Evolutionary conservation across 192 early-diverging fungal genomes (phyloP).

Genomic region (Linnemannia exigua): DNA sequence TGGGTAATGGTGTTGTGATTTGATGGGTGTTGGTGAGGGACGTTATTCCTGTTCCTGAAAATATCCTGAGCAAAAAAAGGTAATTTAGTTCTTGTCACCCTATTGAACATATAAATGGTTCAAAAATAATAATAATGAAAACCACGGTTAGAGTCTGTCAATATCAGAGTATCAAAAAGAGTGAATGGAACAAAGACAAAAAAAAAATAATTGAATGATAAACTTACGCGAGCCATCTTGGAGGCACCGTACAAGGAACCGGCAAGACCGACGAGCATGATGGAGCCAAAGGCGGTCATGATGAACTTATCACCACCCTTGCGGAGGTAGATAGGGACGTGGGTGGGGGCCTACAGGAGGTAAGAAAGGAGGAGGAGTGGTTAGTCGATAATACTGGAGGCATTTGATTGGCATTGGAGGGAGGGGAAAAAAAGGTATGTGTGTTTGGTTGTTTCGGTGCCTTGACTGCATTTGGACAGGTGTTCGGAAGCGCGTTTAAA

Average conservation of each 20-base stretch:
- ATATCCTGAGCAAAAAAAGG: neutral
- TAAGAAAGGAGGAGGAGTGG: neutral
- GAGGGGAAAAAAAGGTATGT: neutral
- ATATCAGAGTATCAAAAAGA: too few relatives aligned
- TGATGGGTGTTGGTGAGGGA: neutral
- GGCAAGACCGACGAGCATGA: slow-evolving; percentile 33
- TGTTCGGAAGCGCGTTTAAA: neutral
- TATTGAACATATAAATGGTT: neutral
- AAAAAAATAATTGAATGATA: neutral
- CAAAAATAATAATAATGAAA: too few relatives aligned
- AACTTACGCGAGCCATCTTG: slow-evolving; percentile 57
- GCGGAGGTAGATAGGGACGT: slow-evolving; percentile 52
- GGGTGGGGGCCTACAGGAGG: slow-evolving; percentile 20
- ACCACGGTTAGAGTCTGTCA: too few relatives aligned
- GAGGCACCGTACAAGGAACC: slow-evolving; percentile 50
- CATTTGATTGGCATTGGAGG: too few relatives aligned
- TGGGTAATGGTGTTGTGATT: too few relatives aligned
- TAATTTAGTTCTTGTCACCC: slow-evolving; percentile 56
- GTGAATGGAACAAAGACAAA: neutral
- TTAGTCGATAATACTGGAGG: neutral
- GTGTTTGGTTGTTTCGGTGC: neutral
- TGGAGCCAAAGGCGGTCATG: slow-evolving; percentile 30
- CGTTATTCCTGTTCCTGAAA: neutral
- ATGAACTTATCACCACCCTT: slow-evolving; percentile 53
- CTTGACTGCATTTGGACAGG: neutral